Evolutionary conservation across 2,329 filamentous ascomycete species (phyloP).

Genomic region (Scedosporium apiospermum): DNA sequence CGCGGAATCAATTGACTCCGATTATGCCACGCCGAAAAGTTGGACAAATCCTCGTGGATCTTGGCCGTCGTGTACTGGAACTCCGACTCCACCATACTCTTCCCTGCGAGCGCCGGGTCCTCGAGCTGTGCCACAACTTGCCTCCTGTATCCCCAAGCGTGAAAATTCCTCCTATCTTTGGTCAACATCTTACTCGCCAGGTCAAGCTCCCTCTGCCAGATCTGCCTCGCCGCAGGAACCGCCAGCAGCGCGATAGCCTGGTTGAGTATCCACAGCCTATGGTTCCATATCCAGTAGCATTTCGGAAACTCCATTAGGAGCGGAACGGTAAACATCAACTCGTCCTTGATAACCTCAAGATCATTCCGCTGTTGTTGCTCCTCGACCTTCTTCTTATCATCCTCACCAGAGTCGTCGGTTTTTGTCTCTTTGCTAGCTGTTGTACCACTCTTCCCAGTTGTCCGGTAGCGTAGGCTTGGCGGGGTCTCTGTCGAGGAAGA

Average conservation of each 20-base stretch:
- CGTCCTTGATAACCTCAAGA: slow-evolving; percentile 52
- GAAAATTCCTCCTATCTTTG: slow-evolving; percentile 84
- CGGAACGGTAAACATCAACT: slow-evolving; percentile 75
- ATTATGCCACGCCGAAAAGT: slow-evolving; percentile 96
- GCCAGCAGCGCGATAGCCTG: slow-evolving; percentile 59
- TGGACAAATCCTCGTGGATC: slow-evolving; percentile 78
- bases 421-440: slow-evolving; percentile 31
- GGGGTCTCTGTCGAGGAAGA: slow-evolving; percentile 43
- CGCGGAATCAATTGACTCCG: slow-evolving; percentile 74
- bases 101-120: slow-evolving; percentile 37
- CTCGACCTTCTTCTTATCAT: not conserved
- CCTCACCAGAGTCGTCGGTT: not conserved
- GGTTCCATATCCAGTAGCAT: slow-evolving; percentile 99
- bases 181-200: slow-evolving; percentile 82
- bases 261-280: slow-evolving; percentile 75
- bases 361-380: slow-evolving; percentile 10
- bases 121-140: slow-evolving; percentile 71
- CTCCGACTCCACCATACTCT: slow-evolving; percentile 66
- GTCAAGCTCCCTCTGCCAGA: slow-evolving; percentile 80
- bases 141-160: slow-evolving; percentile 89
- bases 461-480: slow-evolving; percentile 35
- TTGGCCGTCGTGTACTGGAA: slow-evolving; percentile 75
- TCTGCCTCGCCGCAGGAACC: slow-evolving; percentile 39
- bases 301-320: slow-evolving; percentile 82
- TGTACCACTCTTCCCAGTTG: slow-evolving; percentile 45